A percentile compares a stretch with the other conserved stretches of the same genome.
phyloP scores from a whole-genome alignment of 2,329 filamentous ascomycete genomes.

The Endoconidiophora laricicola region DNA sequence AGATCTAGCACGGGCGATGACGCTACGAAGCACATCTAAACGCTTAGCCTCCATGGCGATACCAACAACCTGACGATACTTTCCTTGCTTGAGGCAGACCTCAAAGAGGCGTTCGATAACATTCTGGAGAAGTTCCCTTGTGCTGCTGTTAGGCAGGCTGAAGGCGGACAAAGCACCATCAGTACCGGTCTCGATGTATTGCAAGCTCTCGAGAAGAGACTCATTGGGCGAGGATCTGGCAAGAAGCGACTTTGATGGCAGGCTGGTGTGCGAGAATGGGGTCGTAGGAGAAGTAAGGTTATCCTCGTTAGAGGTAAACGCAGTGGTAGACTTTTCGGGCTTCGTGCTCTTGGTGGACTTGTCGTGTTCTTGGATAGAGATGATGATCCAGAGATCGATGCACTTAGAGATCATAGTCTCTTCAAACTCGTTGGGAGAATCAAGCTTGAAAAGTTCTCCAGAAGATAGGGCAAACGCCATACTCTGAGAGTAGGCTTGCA shows the following conservation, averaged over 20 bases:
- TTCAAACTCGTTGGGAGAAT: constrained; percentile 85
- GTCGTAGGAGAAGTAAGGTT: constrained; percentile 75
- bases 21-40: constrained; percentile 66
- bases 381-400: constrained; percentile 89
- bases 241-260: constrained; percentile 89
- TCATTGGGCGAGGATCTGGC: constrained; percentile 36
- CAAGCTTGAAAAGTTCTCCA: constrained; percentile 86
- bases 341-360: constrained; percentile 26
- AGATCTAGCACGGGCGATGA: constrained; percentile 77
- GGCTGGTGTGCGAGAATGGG: constrained; percentile 82
- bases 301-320: constrained; percentile 57
- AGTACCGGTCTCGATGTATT: constrained; percentile 17
- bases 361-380: constrained; percentile 34
- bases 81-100: constrained; percentile 67
- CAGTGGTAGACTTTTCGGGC: constrained; percentile 40
- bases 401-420: constrained; percentile 98
- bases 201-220: constrained; percentile 33
- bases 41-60: constrained; percentile 93
- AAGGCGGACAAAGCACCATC: constrained; percentile 29
- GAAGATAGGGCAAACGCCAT: constrained; percentile 96
- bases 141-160: constrained; percentile 46
- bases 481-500: constrained; percentile 97
- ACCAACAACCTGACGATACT: constrained; percentile 89
- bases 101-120: constrained; percentile 86
- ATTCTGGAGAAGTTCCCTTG: constrained; percentile 62